Evolutionary conservation across 805 yeast genomes (phyloP), one percentile per base, ranked within the genome.

Genomic region (Isabelozyma pseudorhagii): DNA sequence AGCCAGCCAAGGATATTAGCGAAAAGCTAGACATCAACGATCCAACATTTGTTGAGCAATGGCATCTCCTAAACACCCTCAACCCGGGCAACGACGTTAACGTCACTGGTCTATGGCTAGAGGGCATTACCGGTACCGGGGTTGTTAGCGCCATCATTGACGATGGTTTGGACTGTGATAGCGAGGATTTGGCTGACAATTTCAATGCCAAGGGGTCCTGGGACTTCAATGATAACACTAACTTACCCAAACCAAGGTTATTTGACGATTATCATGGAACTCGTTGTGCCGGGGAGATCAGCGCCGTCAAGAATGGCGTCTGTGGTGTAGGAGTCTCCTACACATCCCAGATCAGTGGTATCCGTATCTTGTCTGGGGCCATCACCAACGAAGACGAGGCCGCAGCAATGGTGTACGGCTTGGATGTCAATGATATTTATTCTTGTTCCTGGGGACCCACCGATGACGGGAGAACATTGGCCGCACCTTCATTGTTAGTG

Each of bases 391-490:
- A 85, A 50, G 96, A 92, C 54, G 99, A 94, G 67, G 98, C 98
- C 0, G 82, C 87, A 2, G 87, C 98, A 1, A 73, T 94, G 76
- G 77, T 88, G 38, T 87, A 88, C 67, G 92, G 84, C 0, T 71
- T 87, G 54, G 92, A 89, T 53, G 80, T 82, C 27, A 94, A 94
- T 67, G 97, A 94, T 66, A 94, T 94, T 39, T 94, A 91, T 65
- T 89, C 97, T 3, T 94, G 99, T 67, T 90, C 97, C 3, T 94
- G 99, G 99, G 99, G 99, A 7, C 99, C 99, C 2, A 80, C 90
- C 3, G 99, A 94, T 66, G 89, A 93, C 64, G 99, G 99, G 0
- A 76, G 67, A 49, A 81, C 96, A 1, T 81, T 94, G 78, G 91
- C 89, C 46, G 94, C 82, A 3, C 99, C 99, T 0, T 88, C 89